These are phyloP conservation scores for Eucalyptus victrix DNA, from an alignment of 345 rosid genomes.

Conservation along the genomic window DNA sequence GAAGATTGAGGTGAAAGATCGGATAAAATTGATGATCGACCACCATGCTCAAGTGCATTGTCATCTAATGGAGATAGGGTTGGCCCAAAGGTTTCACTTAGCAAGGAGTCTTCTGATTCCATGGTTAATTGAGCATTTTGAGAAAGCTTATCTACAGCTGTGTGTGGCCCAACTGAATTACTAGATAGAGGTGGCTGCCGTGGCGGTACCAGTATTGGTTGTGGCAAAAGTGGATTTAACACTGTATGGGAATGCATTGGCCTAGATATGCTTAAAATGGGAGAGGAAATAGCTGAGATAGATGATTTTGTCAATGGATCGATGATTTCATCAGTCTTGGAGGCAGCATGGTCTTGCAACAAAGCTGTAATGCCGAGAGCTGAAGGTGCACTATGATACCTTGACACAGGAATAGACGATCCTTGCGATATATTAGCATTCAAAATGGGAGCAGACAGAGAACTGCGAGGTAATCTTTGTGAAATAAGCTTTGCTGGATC, in stretches of 20 bases:
- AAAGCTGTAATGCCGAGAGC: conserved; percentile 7
- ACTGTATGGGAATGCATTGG: conserved; percentile 2
- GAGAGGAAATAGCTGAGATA: conserved; percentile 7
- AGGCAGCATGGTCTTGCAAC: conserved; percentile 5
- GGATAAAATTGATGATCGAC: background rate
- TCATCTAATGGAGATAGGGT: background rate
- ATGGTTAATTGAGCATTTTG: background rate
- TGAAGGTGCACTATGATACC: conserved; percentile 19
- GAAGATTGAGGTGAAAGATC: background rate
- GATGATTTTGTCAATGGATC: conserved; percentile 5
- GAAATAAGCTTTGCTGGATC: conserved; percentile 33
- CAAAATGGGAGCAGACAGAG: conserved; percentile 28
- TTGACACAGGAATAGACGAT: conserved; percentile 21
- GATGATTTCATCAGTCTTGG: background rate
- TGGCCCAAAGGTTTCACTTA: background rate
- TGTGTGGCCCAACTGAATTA: background rate
- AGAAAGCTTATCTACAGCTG: background rate
- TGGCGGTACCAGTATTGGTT: background rate
- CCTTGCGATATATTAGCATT: conserved; percentile 24
- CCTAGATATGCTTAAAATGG: conserved; percentile 2
- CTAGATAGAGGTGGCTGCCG: background rate
- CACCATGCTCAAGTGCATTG: background rate
- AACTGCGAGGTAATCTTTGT: conserved; percentile 25
- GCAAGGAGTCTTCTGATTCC: background rate
- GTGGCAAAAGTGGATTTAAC: background rate